phyloP scores from a whole-genome alignment of 2,329 filamentous ascomycete species.

The Sarocladiaceae sp. region DNA sequence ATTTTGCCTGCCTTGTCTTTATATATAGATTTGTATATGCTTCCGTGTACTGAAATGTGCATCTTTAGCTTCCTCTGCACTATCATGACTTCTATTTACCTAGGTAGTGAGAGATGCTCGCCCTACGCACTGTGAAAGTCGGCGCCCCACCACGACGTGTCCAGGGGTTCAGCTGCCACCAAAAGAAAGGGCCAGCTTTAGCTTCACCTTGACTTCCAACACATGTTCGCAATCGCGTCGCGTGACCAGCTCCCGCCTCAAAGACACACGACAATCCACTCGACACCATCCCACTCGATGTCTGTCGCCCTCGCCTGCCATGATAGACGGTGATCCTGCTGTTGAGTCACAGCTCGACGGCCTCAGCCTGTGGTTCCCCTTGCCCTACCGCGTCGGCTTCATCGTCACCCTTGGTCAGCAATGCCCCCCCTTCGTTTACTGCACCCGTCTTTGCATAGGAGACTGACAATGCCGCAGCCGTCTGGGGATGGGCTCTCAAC shows the following conservation, averaged over 20 bases:
- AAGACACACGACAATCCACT: not conserved
- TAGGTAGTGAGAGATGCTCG: no score
- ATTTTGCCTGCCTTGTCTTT: no score
- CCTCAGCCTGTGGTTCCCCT: constrained; percentile 79
- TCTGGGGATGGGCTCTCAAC: constrained; percentile 94
- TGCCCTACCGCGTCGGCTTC: constrained; percentile 84
- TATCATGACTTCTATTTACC: no score
- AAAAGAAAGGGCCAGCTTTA: not conserved
- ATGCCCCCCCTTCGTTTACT: not conserved
- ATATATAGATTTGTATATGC: no score
- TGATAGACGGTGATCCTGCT: constrained; percentile 68
- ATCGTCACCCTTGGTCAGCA: constrained; percentile 76
- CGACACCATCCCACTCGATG: not conserved
- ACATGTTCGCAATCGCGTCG: not conserved
- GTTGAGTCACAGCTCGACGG: constrained; percentile 69
- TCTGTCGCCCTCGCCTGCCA: constrained; percentile 15
- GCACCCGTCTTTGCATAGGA: constrained; percentile 9
- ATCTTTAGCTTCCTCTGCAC: no score
- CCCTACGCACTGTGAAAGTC: no score
- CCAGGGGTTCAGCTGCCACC: not conserved
- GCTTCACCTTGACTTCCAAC: not conserved
- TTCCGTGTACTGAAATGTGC: no score
- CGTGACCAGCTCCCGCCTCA: not conserved
- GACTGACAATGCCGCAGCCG: constrained; percentile 50
- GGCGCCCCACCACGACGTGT: no score